Evolutionary conservation across 2,329 filamentous ascomycete genomes (phyloP), one percentile per base, ranked within the genome.

Genomic region (Allantophomopsis cytisporea): DNA sequence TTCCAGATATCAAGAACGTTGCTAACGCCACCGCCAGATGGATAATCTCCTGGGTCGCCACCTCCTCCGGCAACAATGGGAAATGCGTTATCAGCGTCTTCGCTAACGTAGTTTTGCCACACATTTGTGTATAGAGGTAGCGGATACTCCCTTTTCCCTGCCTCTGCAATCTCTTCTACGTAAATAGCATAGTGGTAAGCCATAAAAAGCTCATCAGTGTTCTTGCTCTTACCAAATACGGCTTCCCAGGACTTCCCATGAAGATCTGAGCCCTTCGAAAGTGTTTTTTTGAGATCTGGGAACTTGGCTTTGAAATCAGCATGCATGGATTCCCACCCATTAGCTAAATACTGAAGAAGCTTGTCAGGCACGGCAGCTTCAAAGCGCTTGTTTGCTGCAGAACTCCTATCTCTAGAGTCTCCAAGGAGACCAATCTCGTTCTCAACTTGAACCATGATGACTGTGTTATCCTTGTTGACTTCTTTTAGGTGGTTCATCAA

Each of bases 381-480:
- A 46, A 70, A 73, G 1, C 48, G 56, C 37, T 58, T 49, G 14
- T 69, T 55, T 2, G 65, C 68, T 5, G 50, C 48, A 1, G 48
- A 47, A 3, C 59, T 64, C 2, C 62, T 54, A 45, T 72, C 70
- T 16, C 68, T 58, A 7, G 63, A 71, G 45, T 73, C 69, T 0
- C 68, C 67, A 0, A 73, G 54, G 0, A 73, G 43, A 1, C 70
- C 69, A 0, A 60, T 60, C 52, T 73, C 69, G 33, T 73, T 73
- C 50, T 74, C 65, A n/a, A 74, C 68, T 44, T 73, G 69, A 0
- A 72, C 61, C 69, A 73, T 73, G 2, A 73, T 45, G 0, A 73
- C 68, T 0, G 68, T 73, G 34, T 71, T 57, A 10, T 58, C 49
- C 2, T 52, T 53, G 35, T 73, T 68, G 4, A 71, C 48, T 2